A percentile compares a stretch with the other conserved stretches of the same genome.
These are phyloP conservation scores for Papiliotrema fonsecae DNA, from an alignment of 1,284 basidiomycete species.

Conservation along the genomic window DNA sequence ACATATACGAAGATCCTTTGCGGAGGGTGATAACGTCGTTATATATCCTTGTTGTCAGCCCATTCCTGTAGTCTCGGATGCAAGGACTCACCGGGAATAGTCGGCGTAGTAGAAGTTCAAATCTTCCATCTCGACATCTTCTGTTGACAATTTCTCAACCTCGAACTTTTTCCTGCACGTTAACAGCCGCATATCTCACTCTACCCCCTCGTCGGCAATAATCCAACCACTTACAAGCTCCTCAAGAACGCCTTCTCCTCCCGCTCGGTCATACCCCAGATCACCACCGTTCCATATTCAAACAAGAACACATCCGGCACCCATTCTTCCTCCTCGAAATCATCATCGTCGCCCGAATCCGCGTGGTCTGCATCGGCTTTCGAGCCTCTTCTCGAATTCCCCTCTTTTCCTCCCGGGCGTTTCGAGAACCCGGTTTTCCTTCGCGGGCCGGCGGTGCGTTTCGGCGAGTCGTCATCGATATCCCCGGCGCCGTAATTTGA, in stretches of 20 bases:
- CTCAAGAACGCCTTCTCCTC: conserved; percentile 85
- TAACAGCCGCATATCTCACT: background rate
- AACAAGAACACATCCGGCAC: conserved; percentile 83
- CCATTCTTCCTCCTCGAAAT: conserved; percentile 58
- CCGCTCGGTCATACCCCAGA: conserved; percentile 93
- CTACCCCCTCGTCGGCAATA: background rate
- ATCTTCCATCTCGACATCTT: conserved; percentile 91
- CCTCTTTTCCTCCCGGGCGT: conserved; percentile 46
- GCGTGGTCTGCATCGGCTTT: conserved; percentile 53
- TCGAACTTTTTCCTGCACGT: conserved; percentile 77
- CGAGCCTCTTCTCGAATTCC: conserved; percentile 53
- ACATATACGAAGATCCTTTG: conserved; percentile 94
- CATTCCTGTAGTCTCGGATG: background rate
- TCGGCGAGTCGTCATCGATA: conserved; percentile 9
- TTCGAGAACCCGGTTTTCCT: conserved; percentile 39
- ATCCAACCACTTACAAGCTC: conserved; percentile 64
- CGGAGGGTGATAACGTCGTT: conserved; percentile 96
- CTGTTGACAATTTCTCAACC: conserved; percentile 75
- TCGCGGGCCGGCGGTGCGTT: background rate
- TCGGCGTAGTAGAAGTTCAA: conserved; percentile 96
- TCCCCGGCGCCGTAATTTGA: no score
- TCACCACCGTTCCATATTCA: conserved; percentile 82
- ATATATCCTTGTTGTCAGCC: conserved; percentile 64
- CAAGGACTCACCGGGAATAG: conserved; percentile 69
- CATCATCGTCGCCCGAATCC: conserved; percentile 50